A percentile compares a stretch with the other conserved stretches of the same genome.
Evolutionary conservation across 441 rosid species (phyloP).

Genomic region (Gossypium lobatum): DNA sequence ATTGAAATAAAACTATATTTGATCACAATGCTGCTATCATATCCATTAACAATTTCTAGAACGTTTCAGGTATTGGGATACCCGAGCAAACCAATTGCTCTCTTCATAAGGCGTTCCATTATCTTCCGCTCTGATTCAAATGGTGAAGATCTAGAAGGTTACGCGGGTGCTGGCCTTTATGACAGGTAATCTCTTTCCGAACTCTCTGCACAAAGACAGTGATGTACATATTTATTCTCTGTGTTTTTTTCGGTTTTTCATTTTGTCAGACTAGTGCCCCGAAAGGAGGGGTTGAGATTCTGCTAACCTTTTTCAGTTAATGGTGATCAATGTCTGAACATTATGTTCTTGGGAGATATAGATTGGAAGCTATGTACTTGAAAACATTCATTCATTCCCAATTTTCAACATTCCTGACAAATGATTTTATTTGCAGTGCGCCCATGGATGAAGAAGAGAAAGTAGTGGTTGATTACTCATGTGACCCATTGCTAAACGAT

Average conservation of each 20-base stretch:
- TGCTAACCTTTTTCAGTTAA: background rate
- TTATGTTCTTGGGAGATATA: background rate
- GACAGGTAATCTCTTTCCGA: slow-evolving; percentile 58
- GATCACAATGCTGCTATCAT: background rate
- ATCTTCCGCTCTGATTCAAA: slow-evolving; percentile 95
- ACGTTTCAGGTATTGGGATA: slow-evolving; percentile 73
- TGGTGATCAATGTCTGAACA: background rate
- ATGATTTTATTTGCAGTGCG: slow-evolving; percentile 44
- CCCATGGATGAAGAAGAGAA: slow-evolving; percentile 92
- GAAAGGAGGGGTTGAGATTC: background rate
- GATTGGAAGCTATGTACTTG: background rate
- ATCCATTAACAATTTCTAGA: slow-evolving; percentile 14
- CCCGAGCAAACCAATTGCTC: slow-evolving; percentile 95
- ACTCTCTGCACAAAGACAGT: background rate
- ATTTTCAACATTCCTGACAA: background rate
- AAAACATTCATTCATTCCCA: background rate
- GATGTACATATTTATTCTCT: background rate
- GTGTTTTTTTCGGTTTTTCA: background rate
- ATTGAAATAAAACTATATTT: background rate
- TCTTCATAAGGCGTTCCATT: slow-evolving; percentile 78
- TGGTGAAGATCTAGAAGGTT: slow-evolving; percentile 97
- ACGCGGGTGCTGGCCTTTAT: slow-evolving; percentile 98
- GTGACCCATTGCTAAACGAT: slow-evolving; percentile 63
- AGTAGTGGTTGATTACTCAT: slow-evolving; percentile 71
- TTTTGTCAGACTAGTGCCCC: background rate